Percentiles rank a stretch among this genome's conserved stretches.
These are phyloP conservation scores for Leishmania arabica DNA, from an alignment of 208 protist species.

Conservation along the genomic window DNA sequence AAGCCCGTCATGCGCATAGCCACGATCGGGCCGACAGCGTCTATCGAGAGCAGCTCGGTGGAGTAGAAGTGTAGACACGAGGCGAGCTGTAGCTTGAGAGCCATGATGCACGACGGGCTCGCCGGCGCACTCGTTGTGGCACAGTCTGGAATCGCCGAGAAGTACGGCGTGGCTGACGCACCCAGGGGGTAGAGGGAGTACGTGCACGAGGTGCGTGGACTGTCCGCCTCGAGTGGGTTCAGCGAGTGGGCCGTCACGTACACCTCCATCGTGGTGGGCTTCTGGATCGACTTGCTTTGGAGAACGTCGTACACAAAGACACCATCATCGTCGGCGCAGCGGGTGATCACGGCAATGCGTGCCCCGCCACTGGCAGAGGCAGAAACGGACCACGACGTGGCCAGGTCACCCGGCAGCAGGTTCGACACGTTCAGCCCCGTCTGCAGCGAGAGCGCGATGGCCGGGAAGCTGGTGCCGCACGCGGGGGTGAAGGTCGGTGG, in stretches of 20 bases:
- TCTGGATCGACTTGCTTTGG: not conserved
- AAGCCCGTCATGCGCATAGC: slow-evolving; percentile 38
- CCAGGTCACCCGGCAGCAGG: slow-evolving; percentile 17
- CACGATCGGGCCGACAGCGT: slow-evolving; percentile 42
- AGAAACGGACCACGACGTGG: slow-evolving; percentile 25
- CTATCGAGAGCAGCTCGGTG: slow-evolving; percentile 39
- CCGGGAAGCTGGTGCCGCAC: slow-evolving; percentile 46
- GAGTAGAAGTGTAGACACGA: slow-evolving; percentile 57
- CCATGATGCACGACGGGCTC: slow-evolving; percentile 27
- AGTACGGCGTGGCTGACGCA: slow-evolving; percentile 27
- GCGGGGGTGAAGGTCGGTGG: slow-evolving; percentile 34
- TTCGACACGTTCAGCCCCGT: slow-evolving; percentile 29
- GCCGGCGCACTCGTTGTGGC: slow-evolving; percentile 20
- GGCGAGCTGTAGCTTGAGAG: slow-evolving; percentile 34
- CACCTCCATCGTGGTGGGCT: slow-evolving; percentile 15
- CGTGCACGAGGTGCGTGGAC: slow-evolving; percentile 26
- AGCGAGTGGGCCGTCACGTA: slow-evolving; percentile 36
- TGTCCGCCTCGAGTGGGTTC: slow-evolving; percentile 47
- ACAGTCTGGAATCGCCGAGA: slow-evolving; percentile 37
- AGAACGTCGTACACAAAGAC: slow-evolving; percentile 34
- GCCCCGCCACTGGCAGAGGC: slow-evolving; percentile 17
- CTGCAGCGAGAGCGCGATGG: slow-evolving; percentile 36
- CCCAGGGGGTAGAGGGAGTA: slow-evolving; percentile 47
- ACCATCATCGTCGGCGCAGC: slow-evolving; percentile 3
- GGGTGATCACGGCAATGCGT: slow-evolving; percentile 18